Conservation (phyloP, 108 stramenopile genomes). For the Skeletonema grethae region DNA sequence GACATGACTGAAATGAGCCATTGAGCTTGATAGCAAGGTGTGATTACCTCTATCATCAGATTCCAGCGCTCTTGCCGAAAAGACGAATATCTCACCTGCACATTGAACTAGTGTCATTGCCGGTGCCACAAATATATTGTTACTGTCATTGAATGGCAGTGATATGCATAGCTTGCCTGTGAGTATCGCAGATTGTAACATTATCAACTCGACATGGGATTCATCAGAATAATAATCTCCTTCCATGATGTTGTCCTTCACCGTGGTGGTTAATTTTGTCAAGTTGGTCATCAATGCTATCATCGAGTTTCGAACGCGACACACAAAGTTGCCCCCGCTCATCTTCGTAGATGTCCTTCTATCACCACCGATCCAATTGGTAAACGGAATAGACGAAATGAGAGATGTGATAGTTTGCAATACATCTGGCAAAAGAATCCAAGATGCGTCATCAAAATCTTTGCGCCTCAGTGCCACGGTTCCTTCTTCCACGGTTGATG, state of each 20-base stretch:
- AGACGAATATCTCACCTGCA: constrained; percentile 37
- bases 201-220: constrained; percentile 20
- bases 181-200: constrained; percentile 32
- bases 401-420: constrained; percentile 23
- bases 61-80: constrained; percentile 19
- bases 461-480: constrained; percentile 7
- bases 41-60: neutral
- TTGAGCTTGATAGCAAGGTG: constrained; percentile 7
- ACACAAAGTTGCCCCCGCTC: constrained; percentile 38
- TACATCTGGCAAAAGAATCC: constrained; percentile 24
- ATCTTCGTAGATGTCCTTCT: constrained; percentile 17
- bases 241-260: constrained; percentile 15
- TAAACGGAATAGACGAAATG: constrained; percentile 39
- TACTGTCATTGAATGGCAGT: constrained; percentile 29
- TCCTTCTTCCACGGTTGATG: constrained; percentile 33
- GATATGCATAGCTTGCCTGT: constrained; percentile 25
- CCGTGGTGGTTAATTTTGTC: constrained; percentile 20
- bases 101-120: constrained; percentile 28
- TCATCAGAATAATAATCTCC: neutral
- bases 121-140: constrained; percentile 28
- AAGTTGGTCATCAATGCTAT: constrained; percentile 15
- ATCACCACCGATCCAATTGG: constrained; percentile 43
- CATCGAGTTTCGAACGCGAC: constrained; percentile 38
- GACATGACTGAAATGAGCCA: constrained; percentile 18
- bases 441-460: constrained; percentile 10